Evolutionary conservation across 2,329 filamentous ascomycete genomes (phyloP).

Genomic region (Penicillium decumbens): DNA sequence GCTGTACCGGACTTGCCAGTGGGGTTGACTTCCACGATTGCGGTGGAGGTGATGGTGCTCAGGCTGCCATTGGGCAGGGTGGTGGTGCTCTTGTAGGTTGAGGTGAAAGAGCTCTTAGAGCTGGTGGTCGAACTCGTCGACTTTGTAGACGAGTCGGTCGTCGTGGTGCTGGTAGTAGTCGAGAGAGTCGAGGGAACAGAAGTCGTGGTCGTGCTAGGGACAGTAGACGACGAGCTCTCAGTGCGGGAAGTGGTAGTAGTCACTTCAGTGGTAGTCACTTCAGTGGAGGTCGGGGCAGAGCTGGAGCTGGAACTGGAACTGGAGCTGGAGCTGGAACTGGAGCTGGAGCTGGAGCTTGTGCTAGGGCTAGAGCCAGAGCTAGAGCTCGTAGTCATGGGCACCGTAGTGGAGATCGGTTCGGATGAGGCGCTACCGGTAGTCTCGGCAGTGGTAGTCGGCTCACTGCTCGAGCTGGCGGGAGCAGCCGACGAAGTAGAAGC

Average conservation of each 20-base stretch:
- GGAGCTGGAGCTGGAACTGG: conserved; percentile 12
- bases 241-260: conserved; percentile 1
- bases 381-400: not conserved
- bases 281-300: conserved; percentile 6
- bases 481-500: conserved; percentile 13
- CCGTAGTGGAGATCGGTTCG: conserved; percentile 4
- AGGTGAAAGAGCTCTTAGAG: conserved; percentile 32
- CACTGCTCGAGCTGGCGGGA: conserved; percentile 9
- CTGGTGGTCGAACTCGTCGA: conserved; percentile 22
- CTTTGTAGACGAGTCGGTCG: conserved; percentile 8
- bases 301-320: conserved; percentile 9
- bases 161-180: conserved; percentile 14
- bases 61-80: conserved; percentile 41
- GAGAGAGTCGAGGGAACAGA: conserved; percentile 17
- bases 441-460: conserved; percentile 15
- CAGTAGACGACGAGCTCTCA: not conserved
- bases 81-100: conserved; percentile 40
- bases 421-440: conserved; percentile 9
- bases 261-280: conserved; percentile 1
- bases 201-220: conserved; percentile 10
- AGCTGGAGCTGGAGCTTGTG: conserved; percentile 11
- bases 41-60: conserved; percentile 44
- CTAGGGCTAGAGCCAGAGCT: conserved; percentile 4
- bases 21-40: conserved; percentile 39
- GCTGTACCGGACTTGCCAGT: conserved; percentile 23